Evolutionary conservation across 805 yeast genomes (phyloP).

Genomic region (Myxozyma neglecta): DNA sequence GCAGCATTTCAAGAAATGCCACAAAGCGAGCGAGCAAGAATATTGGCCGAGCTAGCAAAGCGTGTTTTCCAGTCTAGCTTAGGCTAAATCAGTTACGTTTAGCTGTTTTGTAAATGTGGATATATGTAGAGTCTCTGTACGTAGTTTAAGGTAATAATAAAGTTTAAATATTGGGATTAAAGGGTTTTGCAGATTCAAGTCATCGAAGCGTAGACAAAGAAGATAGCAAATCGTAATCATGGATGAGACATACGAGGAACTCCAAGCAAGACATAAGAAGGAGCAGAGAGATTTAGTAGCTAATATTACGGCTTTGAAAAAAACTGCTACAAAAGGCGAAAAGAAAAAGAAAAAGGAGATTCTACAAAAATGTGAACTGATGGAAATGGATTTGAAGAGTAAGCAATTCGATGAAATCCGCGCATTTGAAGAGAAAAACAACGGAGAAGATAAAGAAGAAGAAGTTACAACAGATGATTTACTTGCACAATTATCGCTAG

Average conservation of each 20-base stretch:
- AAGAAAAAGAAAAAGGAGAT: slow-evolving; percentile 68
- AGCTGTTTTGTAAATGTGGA: not conserved
- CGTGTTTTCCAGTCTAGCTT: slow-evolving; percentile 11
- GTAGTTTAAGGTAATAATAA: not conserved
- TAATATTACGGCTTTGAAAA: slow-evolving; percentile 70
- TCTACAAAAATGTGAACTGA: slow-evolving; percentile 54
- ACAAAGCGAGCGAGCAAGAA: slow-evolving; percentile 16
- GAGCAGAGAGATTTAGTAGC: slow-evolving; percentile 68
- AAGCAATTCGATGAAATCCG: slow-evolving; percentile 57
- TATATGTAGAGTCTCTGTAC: not conserved
- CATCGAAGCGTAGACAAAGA: too few relatives aligned
- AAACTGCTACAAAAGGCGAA: slow-evolving; percentile 73
- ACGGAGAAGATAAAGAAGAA: slow-evolving; percentile 1
- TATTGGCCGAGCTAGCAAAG: slow-evolving; percentile 25
- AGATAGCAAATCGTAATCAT: too few relatives aligned
- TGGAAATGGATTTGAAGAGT: slow-evolving; percentile 57
- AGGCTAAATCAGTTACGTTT: not conserved
- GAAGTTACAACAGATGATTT: slow-evolving; percentile 47
- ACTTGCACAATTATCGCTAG: slow-evolving; percentile 57
- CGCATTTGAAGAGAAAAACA: slow-evolving; percentile 1
- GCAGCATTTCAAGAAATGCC: slow-evolving; percentile 32
- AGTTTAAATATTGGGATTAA: too few relatives aligned
- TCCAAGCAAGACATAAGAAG: slow-evolving; percentile 63
- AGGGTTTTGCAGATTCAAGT: too few relatives aligned
- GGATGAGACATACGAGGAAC: slow-evolving; percentile 48